Evolutionary conservation across 345 rosid species (phyloP).

Genomic region (Dimocarpus longan): DNA sequence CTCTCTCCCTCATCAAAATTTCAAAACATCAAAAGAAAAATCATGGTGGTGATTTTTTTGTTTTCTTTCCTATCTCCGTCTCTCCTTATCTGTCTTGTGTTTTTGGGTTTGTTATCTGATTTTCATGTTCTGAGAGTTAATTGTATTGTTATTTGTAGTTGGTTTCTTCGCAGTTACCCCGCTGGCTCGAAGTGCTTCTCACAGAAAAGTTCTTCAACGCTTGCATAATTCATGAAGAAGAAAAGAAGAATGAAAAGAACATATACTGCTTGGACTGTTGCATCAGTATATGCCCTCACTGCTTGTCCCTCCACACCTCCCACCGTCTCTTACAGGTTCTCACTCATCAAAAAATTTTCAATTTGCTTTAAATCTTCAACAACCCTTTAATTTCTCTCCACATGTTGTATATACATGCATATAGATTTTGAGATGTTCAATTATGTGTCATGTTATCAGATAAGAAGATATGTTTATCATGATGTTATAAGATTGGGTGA

Average conservation of each 20-base stretch:
- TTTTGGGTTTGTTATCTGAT: background rate
- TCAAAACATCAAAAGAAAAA: slow-evolving; percentile 12
- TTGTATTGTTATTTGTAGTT: slow-evolving; percentile 23
- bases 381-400: background rate
- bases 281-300: slow-evolving; percentile 77
- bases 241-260: slow-evolving; percentile 83
- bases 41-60: slow-evolving; percentile 44
- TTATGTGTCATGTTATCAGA: slow-evolving; percentile 39
- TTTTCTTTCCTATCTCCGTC: background rate
- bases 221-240: slow-evolving; percentile 61
- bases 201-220: slow-evolving; percentile 85
- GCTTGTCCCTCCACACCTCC: slow-evolving; percentile 61
- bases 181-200: slow-evolving; percentile 63
- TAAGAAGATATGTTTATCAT: slow-evolving; percentile 83
- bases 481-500: slow-evolving; percentile 78
- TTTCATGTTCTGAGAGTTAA: background rate
- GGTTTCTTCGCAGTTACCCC: slow-evolving; percentile 38
- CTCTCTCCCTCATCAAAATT: slow-evolving; percentile 23
- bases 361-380: background rate
- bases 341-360: slow-evolving; percentile 8
- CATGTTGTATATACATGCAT: background rate
- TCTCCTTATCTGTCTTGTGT: background rate
- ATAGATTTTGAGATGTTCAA: background rate
- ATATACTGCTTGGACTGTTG: slow-evolving; percentile 82
- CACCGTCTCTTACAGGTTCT: slow-evolving; percentile 82